Conservation (phyloP, 441 rosid species). For the Mallotus repandus region DNA sequence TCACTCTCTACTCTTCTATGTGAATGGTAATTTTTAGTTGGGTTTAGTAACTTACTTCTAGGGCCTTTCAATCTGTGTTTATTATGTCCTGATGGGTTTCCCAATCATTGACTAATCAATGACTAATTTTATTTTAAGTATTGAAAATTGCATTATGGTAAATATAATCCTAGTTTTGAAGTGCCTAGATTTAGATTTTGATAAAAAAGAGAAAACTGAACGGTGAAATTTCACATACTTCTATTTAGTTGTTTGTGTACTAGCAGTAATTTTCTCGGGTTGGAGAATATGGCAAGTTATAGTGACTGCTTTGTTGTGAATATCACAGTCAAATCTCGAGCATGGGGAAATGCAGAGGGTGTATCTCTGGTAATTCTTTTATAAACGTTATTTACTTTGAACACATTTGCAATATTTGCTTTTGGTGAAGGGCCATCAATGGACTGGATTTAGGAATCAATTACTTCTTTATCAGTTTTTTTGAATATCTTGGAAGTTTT, state of each 20-base stretch:
- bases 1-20: constrained; percentile 8
- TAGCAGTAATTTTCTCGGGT: neutral
- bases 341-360: constrained; percentile 72
- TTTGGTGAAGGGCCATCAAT: neutral
- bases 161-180: neutral
- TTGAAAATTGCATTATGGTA: neutral
- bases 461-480: too few species aligned
- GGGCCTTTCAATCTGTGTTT: neutral
- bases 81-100: neutral
- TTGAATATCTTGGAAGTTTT: neutral
- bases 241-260: neutral
- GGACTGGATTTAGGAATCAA: neutral
- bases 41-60: neutral
- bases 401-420: constrained; percentile 11
- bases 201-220: neutral
- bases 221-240: neutral
- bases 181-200: neutral
- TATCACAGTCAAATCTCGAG: constrained; percentile 81
- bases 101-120: neutral
- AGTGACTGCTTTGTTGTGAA: constrained; percentile 29
- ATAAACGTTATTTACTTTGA: constrained; percentile 6
- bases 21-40: neutral
- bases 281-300: constrained; percentile 3
- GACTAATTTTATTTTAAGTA: neutral
- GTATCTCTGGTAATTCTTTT: constrained; percentile 61